These are phyloP conservation scores for Collariella sp. DNA, from an alignment of 495 filamentous ascomycete genomes.

Conservation along the genomic window DNA sequence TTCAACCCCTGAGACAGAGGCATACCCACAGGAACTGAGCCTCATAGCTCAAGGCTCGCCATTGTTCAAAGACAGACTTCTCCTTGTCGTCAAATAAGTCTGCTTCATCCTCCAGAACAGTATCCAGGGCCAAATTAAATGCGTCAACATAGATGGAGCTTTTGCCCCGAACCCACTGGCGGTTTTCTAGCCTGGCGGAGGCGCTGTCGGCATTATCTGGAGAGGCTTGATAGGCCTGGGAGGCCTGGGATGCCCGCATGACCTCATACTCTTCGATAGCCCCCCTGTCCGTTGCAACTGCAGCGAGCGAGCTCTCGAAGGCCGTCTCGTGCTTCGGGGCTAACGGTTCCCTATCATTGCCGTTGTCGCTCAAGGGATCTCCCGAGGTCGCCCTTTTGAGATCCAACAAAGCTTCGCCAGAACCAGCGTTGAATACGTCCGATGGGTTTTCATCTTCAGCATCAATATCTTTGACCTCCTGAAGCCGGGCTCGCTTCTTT, in stretches of 20 bases:
- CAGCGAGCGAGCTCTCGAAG: slow-evolving; percentile 67
- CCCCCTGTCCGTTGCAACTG: slow-evolving; percentile 54
- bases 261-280: slow-evolving; percentile 77
- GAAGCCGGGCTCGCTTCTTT: slow-evolving; percentile 28
- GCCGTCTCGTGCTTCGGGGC: slow-evolving; percentile 44
- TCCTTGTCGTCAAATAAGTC: slow-evolving; percentile 82
- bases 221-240: background rate
- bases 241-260: slow-evolving; percentile 36
- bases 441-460: slow-evolving; percentile 12
- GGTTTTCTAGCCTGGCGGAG: slow-evolving; percentile 28
- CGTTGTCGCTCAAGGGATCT: slow-evolving; percentile 13
- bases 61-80: slow-evolving; percentile 65
- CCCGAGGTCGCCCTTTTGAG: background rate
- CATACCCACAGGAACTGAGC: slow-evolving; percentile 76
- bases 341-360: slow-evolving; percentile 18
- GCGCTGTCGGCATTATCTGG: slow-evolving; percentile 34
- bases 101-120: slow-evolving; percentile 79
- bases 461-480: slow-evolving; percentile 24
- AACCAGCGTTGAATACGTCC: background rate
- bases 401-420: background rate
- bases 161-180: slow-evolving; percentile 41
- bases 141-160: slow-evolving; percentile 97
- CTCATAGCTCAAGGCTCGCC: slow-evolving; percentile 70
- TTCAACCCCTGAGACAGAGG: background rate
- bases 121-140: slow-evolving; percentile 88